Conservation (phyloP, 768 basidiomycete species). For the Termitomyces sp. region DNA sequence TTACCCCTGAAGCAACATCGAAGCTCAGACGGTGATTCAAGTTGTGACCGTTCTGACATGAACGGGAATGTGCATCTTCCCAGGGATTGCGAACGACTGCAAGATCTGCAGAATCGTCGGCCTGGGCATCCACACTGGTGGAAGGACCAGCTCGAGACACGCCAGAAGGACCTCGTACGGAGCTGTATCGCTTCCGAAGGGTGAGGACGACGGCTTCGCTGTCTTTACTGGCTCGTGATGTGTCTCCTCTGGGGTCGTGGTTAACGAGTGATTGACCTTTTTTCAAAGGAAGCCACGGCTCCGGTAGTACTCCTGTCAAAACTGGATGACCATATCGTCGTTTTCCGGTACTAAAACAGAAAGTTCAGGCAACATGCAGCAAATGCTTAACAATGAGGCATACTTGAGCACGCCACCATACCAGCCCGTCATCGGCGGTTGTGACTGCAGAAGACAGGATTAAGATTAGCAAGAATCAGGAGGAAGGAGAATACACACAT, state of each 20-base stretch:
- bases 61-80: slow-evolving; percentile 42
- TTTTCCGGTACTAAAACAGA: slow-evolving; percentile 71
- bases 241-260: slow-evolving; percentile 30
- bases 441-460: slow-evolving; percentile 49
- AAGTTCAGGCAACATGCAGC: slow-evolving; percentile 4
- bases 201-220: slow-evolving; percentile 77
- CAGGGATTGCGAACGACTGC: slow-evolving; percentile 46
- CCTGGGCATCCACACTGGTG: neutral
- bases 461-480: neutral
- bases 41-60: slow-evolving; percentile 12
- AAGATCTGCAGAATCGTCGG: slow-evolving; percentile 19
- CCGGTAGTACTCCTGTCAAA: slow-evolving; percentile 85
- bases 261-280: slow-evolving; percentile 76
- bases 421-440: slow-evolving; percentile 96
- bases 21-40: slow-evolving; percentile 69
- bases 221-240: slow-evolving; percentile 31
- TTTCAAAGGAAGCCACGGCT: slow-evolving; percentile 91
- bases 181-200: slow-evolving; percentile 61
- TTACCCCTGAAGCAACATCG: slow-evolving; percentile 83
- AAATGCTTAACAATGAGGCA: slow-evolving; percentile 9
- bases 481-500: slow-evolving; percentile 38
- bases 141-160: slow-evolving; percentile 9
- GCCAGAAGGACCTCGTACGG: neutral
- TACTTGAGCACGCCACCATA: slow-evolving; percentile 91
- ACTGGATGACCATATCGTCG: slow-evolving; percentile 94